Conservation (phyloP, 306 rosid genomes). For the Rubus idaeus region DNA sequence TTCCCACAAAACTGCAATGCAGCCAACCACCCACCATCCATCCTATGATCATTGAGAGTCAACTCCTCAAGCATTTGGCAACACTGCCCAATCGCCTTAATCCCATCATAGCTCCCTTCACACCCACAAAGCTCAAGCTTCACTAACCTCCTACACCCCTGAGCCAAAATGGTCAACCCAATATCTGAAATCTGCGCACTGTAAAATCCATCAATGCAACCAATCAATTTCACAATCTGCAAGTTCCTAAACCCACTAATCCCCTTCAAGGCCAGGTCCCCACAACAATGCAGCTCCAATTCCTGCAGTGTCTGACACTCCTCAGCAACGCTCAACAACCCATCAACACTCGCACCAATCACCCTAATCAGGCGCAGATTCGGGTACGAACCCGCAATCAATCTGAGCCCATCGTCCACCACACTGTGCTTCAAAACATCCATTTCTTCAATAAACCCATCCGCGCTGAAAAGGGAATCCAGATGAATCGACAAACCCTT, state of each 20-base stretch:
- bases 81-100: constrained; percentile 85
- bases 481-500: constrained; percentile 47
- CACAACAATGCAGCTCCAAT: constrained; percentile 71
- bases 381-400: constrained; percentile 56
- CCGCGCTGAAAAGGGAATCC: constrained; percentile 45
- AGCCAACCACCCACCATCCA: constrained; percentile 91
- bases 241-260: constrained; percentile 62
- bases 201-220: constrained; percentile 50
- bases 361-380: constrained; percentile 53
- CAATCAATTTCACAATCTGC: constrained; percentile 64
- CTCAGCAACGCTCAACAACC: constrained; percentile 60
- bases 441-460: constrained; percentile 48
- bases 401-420: constrained; percentile 56
- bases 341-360: constrained; percentile 70
- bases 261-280: constrained; percentile 41
- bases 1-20: constrained; percentile 68
- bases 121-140: constrained; percentile 84
- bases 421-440: constrained; percentile 48
- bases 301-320: constrained; percentile 79
- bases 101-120: constrained; percentile 86
- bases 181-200: constrained; percentile 62
- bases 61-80: constrained; percentile 88
- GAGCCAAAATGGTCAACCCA: constrained; percentile 82
- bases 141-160: constrained; percentile 79
- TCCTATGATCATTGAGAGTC: constrained; percentile 63